phyloP scores from a whole-genome alignment of 768 basidiomycete species.

The Amanita polypyramis region DNA sequence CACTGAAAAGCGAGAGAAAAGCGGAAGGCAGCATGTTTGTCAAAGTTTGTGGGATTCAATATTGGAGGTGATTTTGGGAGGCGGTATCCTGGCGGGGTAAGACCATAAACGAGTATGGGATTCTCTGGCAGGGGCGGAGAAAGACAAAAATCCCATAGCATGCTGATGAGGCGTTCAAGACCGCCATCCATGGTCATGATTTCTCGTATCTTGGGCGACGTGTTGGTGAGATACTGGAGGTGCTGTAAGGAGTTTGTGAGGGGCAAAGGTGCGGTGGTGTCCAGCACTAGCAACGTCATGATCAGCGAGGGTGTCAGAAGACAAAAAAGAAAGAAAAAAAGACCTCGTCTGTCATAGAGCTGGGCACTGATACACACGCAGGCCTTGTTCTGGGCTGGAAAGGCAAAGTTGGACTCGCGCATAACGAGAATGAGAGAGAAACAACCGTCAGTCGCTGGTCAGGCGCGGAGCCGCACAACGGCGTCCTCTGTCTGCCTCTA shows the following conservation, averaged over 20 bases:
- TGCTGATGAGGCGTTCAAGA: constrained; percentile 87
- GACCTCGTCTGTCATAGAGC: constrained; percentile 90
- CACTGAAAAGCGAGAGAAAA: constrained; percentile 95
- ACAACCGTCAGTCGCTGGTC: not conserved
- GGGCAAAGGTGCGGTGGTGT: constrained; percentile 43
- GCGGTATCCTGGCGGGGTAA: constrained; percentile 52
- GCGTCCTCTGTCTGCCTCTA: constrained; percentile 4
- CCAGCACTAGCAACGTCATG: constrained; percentile 30
- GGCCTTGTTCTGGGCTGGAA: constrained; percentile 91
- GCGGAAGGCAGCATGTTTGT: constrained; percentile 79
- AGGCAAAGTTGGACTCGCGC: constrained; percentile 94
- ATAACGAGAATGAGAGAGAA: constrained; percentile 26
- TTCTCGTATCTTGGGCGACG: constrained; percentile 94
- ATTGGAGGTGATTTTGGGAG: constrained; percentile 46
- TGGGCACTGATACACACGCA: constrained; percentile 91
- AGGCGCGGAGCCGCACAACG: constrained; percentile 5
- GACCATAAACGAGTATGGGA: constrained; percentile 66
- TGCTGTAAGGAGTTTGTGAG: constrained; percentile 93
- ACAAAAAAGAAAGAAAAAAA: constrained; percentile 5
- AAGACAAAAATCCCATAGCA: constrained; percentile 82
- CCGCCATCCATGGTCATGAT: constrained; percentile 98
- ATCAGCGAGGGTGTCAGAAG: constrained; percentile 5
- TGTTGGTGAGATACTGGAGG: constrained; percentile 92
- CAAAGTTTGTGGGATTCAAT: constrained; percentile 59
- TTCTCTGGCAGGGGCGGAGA: constrained; percentile 77